A percentile compares a stretch with the other conserved stretches of the same genome.
phyloP scores from a whole-genome alignment of 2,329 filamentous ascomycete genomes.

The Geoglossum cookeanum region DNA sequence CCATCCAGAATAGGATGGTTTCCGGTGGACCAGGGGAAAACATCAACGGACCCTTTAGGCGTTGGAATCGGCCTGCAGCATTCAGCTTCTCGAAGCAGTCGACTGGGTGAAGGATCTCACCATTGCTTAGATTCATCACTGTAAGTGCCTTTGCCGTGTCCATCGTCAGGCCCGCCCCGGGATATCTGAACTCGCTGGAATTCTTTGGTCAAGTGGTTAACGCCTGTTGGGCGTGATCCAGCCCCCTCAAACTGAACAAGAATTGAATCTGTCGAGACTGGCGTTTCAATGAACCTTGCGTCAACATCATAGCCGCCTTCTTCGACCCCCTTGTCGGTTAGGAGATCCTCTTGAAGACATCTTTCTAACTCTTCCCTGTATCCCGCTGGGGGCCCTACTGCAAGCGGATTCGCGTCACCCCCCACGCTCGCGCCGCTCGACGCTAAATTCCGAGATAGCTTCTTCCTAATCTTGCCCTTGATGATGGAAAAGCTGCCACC shows the following conservation, averaged over 20 bases:
- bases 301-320: conserved; percentile 2
- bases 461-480: neutral
- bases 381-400: neutral
- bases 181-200: neutral
- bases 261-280: neutral
- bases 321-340: neutral
- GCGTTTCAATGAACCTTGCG: neutral
- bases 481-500: neutral
- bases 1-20: neutral
- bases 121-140: neutral
- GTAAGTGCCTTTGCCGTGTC: neutral
- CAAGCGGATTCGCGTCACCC: neutral
- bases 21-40: neutral
- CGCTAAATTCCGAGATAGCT: neutral
- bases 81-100: neutral
- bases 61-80: neutral
- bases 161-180: neutral
- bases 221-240: neutral
- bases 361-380: neutral
- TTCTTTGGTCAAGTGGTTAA: neutral
- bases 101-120: neutral
- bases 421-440: neutral
- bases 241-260: neutral
- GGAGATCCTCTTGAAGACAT: neutral
- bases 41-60: neutral